Conservation (phyloP, 768 basidiomycete species). For the Gyrodon lividus region DNA sequence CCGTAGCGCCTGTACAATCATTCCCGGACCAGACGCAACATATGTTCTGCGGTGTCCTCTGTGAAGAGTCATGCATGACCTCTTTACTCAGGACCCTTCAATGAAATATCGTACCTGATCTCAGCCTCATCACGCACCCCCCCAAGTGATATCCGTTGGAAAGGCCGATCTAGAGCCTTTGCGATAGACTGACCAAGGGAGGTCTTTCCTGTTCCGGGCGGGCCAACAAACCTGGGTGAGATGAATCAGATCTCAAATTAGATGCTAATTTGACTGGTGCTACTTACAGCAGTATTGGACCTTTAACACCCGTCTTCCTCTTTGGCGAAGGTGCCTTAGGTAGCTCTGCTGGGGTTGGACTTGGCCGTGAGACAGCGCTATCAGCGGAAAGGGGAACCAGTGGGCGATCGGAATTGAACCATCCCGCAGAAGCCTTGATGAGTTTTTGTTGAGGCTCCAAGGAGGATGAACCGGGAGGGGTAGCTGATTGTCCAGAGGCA, state of each 20-base stretch:
- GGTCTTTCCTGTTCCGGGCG: slow-evolving; percentile 90
- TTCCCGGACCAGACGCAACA: slow-evolving; percentile 83
- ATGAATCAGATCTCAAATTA: neutral
- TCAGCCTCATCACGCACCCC: slow-evolving; percentile 93
- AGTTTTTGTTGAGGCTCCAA: slow-evolving; percentile 17
- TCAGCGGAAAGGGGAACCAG: slow-evolving; percentile 17
- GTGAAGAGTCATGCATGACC: slow-evolving; percentile 3
- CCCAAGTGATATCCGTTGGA: slow-evolving; percentile 89
- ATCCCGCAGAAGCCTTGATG: slow-evolving; percentile 18
- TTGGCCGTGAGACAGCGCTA: slow-evolving; percentile 11
- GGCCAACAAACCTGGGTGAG: slow-evolving; percentile 70
- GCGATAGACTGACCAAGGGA: slow-evolving; percentile 89
- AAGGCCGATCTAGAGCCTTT: slow-evolving; percentile 76
- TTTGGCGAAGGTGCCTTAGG: slow-evolving; percentile 6
- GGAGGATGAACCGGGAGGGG: neutral
- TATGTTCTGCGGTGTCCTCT: slow-evolving; percentile 79
- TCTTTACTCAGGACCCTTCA: slow-evolving; percentile 6
- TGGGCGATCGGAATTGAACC: slow-evolving; percentile 22
- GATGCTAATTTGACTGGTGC: neutral
- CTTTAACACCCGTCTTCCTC: slow-evolving; percentile 51
- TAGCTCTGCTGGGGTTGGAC: slow-evolving; percentile 1
- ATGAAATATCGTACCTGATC: slow-evolving; percentile 41
- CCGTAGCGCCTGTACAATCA: slow-evolving; percentile 83
- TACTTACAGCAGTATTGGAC: slow-evolving; percentile 67
- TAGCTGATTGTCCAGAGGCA: neutral